Conservation (phyloP, 108 stramenopile genomes). For the Pelagomonas calceolata region DNA sequence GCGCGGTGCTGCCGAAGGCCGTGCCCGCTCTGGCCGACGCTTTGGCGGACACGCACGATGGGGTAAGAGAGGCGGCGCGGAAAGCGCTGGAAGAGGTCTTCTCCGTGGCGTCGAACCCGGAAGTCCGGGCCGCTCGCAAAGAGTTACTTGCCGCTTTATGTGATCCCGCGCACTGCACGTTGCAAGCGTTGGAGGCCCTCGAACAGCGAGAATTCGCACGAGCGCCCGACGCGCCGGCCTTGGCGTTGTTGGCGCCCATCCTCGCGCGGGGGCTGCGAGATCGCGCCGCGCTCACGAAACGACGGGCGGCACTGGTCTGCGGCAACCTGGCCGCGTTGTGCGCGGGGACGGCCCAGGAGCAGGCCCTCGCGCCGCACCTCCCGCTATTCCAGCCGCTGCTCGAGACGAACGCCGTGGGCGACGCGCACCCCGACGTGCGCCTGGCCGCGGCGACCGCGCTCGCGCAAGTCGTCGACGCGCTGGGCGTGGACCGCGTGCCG, state of each 20-base stretch:
- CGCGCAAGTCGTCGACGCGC: conserved; percentile 30
- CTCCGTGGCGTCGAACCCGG: conserved; percentile 89
- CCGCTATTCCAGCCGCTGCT: conserved; percentile 86
- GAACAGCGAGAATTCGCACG: conserved; percentile 87
- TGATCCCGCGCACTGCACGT: conserved; percentile 69
- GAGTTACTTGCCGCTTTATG: conserved; percentile 74
- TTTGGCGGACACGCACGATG: conserved; percentile 90
- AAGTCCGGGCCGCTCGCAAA: conserved; percentile 66
- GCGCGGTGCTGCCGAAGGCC: conserved; percentile 82
- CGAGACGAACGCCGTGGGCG: conserved; percentile 61
- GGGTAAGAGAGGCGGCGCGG: conserved; percentile 79
- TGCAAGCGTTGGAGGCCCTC: conserved; percentile 62
- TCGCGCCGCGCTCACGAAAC: conserved; percentile 57
- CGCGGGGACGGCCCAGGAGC: neutral
- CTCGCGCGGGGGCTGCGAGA: conserved; percentile 88
- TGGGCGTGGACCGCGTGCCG: conserved; percentile 27
- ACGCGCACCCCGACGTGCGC: conserved; percentile 79
- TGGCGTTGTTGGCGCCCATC: conserved; percentile 92
- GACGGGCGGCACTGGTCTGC: conserved; percentile 42
- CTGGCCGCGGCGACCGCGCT: conserved; percentile 38
- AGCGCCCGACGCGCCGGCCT: conserved; percentile 93
- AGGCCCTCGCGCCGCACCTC: conserved; percentile 90
- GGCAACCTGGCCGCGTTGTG: conserved; percentile 39
- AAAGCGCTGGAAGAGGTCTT: conserved; percentile 86
- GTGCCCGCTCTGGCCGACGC: conserved; percentile 93